Evolutionary conservation across 495 filamentous ascomycete species (phyloP).

Genomic region (Neurospora pannonica): DNA sequence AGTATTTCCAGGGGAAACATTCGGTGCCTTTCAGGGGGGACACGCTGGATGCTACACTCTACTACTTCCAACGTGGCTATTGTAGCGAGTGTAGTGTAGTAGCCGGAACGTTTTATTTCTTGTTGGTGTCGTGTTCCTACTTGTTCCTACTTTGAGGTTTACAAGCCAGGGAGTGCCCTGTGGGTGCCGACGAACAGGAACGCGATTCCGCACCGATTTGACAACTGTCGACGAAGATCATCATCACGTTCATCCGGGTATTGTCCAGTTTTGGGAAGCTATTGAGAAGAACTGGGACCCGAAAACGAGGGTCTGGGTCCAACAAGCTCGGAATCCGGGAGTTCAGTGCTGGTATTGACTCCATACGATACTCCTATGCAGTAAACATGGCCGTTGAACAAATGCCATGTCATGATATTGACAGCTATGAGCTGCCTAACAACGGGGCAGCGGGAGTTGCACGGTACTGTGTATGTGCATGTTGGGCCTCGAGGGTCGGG

Average conservation of each 20-base stretch:
- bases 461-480: neutral
- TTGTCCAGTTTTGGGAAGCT: neutral
- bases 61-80: neutral
- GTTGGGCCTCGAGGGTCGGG: neutral
- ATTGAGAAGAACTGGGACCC: neutral
- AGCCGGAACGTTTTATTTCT: neutral
- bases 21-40: neutral
- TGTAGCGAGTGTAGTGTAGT: neutral
- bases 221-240: neutral
- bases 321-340: neutral
- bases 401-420: neutral
- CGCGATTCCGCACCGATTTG: neutral
- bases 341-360: neutral
- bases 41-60: neutral
- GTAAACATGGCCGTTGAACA: neutral
- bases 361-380: neutral
- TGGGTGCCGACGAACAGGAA: neutral
- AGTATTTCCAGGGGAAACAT: neutral
- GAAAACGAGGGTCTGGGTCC: neutral
- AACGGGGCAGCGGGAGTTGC: neutral
- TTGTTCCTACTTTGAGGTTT: neutral
- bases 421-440: neutral
- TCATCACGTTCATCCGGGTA: neutral
- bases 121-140: no score
- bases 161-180: neutral